Evolutionary conservation across 768 basidiomycete species (phyloP).

Genomic region (Pisolithus tinctorius): DNA sequence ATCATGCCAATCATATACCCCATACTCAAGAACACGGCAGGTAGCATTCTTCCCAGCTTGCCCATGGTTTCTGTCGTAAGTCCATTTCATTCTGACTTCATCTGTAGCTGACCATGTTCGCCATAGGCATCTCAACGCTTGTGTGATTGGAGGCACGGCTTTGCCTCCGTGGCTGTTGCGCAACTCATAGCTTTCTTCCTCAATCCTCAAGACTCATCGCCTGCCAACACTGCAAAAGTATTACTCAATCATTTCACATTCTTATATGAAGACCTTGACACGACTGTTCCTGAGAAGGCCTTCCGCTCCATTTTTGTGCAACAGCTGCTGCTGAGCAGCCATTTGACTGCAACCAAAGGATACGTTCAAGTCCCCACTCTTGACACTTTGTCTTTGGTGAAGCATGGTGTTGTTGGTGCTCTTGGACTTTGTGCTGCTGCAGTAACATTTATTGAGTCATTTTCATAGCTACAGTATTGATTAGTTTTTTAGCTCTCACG

Average conservation of each 20-base stretch:
- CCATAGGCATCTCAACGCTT: neutral
- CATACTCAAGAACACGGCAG: neutral
- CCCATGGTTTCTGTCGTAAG: neutral
- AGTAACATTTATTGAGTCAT: neutral
- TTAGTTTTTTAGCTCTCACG: neutral
- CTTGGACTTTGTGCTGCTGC: neutral
- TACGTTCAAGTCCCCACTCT: neutral
- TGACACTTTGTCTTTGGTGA: neutral
- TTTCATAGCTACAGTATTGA: neutral
- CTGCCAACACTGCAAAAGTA: neutral
- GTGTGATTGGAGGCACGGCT: neutral
- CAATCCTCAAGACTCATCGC: neutral
- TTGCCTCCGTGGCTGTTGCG: neutral
- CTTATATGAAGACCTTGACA: neutral
- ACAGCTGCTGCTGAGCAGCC: neutral
- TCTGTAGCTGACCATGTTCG: neutral
- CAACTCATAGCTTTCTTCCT: neutral
- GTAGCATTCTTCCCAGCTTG: neutral
- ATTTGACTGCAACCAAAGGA: slow-evolving; percentile 1
- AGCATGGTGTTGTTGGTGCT: neutral
- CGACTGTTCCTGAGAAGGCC: neutral
- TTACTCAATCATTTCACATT: neutral
- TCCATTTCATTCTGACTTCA: neutral
- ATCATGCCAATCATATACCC: neutral
- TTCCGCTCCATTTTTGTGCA: neutral